phyloP scores from a whole-genome alignment of 805 yeast genomes.

The Osmozyma mogii region DNA sequence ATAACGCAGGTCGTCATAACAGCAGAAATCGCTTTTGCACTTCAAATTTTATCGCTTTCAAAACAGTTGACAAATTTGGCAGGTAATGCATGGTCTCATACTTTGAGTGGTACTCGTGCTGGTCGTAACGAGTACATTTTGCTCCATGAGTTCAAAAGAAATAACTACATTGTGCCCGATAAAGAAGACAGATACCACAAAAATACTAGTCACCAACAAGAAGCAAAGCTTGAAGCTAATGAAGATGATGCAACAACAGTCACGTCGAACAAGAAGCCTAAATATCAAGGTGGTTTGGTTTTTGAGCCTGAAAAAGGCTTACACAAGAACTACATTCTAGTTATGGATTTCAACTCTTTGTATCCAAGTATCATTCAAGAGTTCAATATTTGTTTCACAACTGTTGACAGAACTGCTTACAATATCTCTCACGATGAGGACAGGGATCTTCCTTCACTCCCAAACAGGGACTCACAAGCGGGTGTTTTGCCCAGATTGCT shows the following conservation, averaged over 20 bases:
- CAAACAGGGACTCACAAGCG: slow-evolving; percentile 46
- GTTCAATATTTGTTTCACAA: slow-evolving; percentile 93
- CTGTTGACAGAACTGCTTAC: slow-evolving; percentile 64
- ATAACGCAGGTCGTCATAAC: slow-evolving; percentile 58
- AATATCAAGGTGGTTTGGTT: slow-evolving; percentile 88
- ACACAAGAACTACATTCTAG: slow-evolving; percentile 80
- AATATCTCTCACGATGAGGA: slow-evolving; percentile 41
- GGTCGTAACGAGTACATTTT: slow-evolving; percentile 92
- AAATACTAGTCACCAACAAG: slow-evolving; percentile 27
- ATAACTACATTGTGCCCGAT: slow-evolving; percentile 83
- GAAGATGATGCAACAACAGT: slow-evolving; percentile 39
- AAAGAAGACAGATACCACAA: slow-evolving; percentile 44
- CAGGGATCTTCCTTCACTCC: slow-evolving; percentile 59
- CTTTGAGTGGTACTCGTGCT: slow-evolving; percentile 90
- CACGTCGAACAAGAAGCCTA: slow-evolving; percentile 56
- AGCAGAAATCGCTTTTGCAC: slow-evolving; percentile 71
- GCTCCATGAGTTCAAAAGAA: slow-evolving; percentile 80
- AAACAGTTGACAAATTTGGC: slow-evolving; percentile 89
- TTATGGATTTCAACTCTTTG: slow-evolving; percentile 96
- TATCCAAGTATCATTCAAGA: slow-evolving; percentile 97
- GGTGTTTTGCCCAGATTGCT: slow-evolving; percentile 87
- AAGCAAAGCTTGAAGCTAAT: slow-evolving; percentile 22
- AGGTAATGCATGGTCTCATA: slow-evolving; percentile 96
- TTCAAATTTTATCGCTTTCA: slow-evolving; percentile 81
- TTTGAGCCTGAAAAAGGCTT: slow-evolving; percentile 95